phyloP scores from a whole-genome alignment of 2,329 filamentous ascomycete species.

The Elsinoe batatas region DNA sequence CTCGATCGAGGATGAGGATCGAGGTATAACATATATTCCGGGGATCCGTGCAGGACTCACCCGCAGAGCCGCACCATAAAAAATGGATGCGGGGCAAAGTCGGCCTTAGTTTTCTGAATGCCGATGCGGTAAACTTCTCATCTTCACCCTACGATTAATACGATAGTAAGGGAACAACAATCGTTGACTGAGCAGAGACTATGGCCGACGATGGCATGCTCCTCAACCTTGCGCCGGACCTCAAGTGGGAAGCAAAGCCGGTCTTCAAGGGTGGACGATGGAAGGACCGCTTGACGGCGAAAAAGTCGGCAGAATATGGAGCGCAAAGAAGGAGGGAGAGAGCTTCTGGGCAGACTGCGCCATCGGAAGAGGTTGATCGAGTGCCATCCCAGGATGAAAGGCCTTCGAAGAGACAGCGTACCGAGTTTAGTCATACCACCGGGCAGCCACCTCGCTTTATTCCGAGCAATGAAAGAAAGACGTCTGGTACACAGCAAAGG shows the following conservation, averaged over 20 bases:
- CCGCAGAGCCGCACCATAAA: background rate
- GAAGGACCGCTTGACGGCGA: slow-evolving; percentile 77
- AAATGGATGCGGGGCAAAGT: background rate
- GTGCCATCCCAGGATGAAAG: background rate
- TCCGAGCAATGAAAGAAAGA: background rate
- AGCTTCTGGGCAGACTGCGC: background rate
- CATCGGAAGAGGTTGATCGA: background rate
- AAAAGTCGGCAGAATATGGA: slow-evolving; percentile 53
- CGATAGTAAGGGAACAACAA: background rate
- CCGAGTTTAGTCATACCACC: background rate
- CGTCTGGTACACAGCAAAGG: background rate
- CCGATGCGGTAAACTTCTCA: background rate
- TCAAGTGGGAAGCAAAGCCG: slow-evolving; percentile 52
- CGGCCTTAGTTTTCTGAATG: background rate
- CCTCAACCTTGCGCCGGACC: slow-evolving; percentile 71
- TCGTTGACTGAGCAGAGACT: background rate
- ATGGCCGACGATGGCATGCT: slow-evolving; percentile 97
- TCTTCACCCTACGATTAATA: background rate
- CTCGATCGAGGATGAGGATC: no score
- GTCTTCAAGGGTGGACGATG: slow-evolving; percentile 83
- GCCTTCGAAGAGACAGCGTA: slow-evolving; percentile 22
- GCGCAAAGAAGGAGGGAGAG: slow-evolving; percentile 30
- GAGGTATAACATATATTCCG: no score
- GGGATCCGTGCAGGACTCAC: background rate
- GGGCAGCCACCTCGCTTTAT: background rate